phyloP scores from a whole-genome alignment of 2,329 filamentous ascomycete genomes.

The Diaporthe sp. region DNA sequence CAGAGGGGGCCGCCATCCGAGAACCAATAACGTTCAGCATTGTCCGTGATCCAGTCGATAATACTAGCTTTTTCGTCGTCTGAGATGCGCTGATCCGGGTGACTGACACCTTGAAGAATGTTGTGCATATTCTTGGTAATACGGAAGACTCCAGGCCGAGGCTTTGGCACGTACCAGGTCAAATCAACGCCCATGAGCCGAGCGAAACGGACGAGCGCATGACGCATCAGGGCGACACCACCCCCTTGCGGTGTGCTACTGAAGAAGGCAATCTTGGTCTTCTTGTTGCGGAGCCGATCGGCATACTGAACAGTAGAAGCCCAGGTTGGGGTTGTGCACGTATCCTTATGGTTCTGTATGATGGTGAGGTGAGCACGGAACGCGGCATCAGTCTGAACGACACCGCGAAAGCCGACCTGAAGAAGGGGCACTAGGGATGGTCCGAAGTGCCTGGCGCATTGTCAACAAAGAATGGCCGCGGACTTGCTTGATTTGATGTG shows the following conservation, averaged over 20 bases:
- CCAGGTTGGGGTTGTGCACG: slow-evolving; percentile 75
- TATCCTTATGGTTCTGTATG: slow-evolving; percentile 70
- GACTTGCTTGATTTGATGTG: slow-evolving; percentile 5
- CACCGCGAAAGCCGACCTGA: slow-evolving; percentile 75
- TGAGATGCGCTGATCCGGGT: slow-evolving; percentile 74
- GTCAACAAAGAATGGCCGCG: neutral
- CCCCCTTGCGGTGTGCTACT: slow-evolving; percentile 86
- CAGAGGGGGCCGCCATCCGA: slow-evolving; percentile 76
- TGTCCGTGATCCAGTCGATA: slow-evolving; percentile 79
- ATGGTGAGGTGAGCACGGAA: slow-evolving; percentile 72
- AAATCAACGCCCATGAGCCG: slow-evolving; percentile 76
- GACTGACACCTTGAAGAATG: slow-evolving; percentile 84
- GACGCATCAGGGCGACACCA: slow-evolving; percentile 85
- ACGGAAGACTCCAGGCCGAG: slow-evolving; percentile 82
- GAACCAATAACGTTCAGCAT: slow-evolving; percentile 82
- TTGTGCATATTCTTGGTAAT: slow-evolving; percentile 92
- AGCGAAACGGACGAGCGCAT: slow-evolving; percentile 81
- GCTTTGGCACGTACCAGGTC: slow-evolving; percentile 86
- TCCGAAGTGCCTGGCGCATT: slow-evolving; percentile 72
- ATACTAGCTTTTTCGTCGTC: slow-evolving; percentile 73
- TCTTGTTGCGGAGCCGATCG: slow-evolving; percentile 71
- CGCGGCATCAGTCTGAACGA: slow-evolving; percentile 78
- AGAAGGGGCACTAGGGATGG: slow-evolving; percentile 79
- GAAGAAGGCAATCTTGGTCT: slow-evolving; percentile 82
- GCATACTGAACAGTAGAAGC: slow-evolving; percentile 74